Conservation (phyloP, 805 yeast species). For the Pichia deserticola region DNA sequence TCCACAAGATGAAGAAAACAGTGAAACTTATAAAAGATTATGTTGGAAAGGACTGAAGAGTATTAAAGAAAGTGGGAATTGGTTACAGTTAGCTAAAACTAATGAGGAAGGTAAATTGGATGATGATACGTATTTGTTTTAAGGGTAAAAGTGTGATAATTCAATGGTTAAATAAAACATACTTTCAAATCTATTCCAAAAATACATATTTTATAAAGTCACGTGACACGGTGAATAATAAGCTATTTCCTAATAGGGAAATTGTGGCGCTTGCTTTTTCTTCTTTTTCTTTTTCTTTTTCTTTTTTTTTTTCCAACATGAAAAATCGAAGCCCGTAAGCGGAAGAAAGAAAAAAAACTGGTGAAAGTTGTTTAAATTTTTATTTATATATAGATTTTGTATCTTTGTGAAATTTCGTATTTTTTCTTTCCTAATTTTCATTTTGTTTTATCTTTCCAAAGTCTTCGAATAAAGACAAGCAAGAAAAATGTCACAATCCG, state of each 20-base stretch:
- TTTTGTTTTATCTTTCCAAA: background rate
- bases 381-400: no score
- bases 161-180: no score
- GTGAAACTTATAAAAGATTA: constrained; percentile 14
- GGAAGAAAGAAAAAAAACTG: background rate
- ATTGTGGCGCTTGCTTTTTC: background rate
- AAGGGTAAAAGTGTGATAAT: no score
- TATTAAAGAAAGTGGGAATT: constrained; percentile 9
- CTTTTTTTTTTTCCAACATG: background rate
- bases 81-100: background rate
- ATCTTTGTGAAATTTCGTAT: no score
- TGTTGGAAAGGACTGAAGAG: constrained; percentile 23
- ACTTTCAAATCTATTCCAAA: no score
- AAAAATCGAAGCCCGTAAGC: background rate
- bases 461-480: no score
- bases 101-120: background rate
- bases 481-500: constrained; percentile 10
- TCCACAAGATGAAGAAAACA: background rate
- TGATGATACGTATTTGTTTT: background rate
- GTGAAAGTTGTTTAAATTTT: no score
- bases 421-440: no score
- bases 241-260: background rate
- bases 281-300: background rate
- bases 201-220: no score
- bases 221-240: no score